A percentile compares a stretch with the other conserved stretches of the same genome.
Evolutionary conservation across 805 yeast genomes (phyloP).

Genomic region (Kuraishia ogatae): DNA sequence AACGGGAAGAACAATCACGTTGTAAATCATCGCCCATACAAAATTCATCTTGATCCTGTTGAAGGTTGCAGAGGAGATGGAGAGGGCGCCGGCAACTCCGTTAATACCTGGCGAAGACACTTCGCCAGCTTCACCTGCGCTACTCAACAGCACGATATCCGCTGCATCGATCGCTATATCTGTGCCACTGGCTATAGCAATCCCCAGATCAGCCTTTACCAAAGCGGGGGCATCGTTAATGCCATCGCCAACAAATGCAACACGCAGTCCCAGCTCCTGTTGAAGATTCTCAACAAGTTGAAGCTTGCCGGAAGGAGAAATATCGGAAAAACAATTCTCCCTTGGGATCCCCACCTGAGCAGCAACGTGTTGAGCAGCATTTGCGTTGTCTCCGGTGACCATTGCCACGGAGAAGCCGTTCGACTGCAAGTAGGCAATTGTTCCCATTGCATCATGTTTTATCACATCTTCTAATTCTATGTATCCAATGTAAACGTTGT

Average conservation of each 20-base stretch:
- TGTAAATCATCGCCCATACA: conserved; percentile 81
- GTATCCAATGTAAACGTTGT: conserved; percentile 52
- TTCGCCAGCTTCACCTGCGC: background rate
- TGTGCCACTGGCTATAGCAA: conserved; percentile 88
- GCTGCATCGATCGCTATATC: conserved; percentile 98
- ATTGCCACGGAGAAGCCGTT: conserved; percentile 62
- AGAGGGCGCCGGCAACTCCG: conserved; percentile 54
- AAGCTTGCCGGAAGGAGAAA: conserved; percentile 72
- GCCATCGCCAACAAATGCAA: conserved; percentile 96
- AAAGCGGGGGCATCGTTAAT: conserved; percentile 97
- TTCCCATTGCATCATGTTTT: conserved; percentile 54
- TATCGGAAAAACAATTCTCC: conserved; percentile 62
- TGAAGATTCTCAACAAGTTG: conserved; percentile 54
- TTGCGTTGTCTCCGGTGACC: conserved; percentile 80
- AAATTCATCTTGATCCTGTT: conserved; percentile 71
- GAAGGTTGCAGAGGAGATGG: conserved; percentile 65
- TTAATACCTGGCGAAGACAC: conserved; percentile 8
- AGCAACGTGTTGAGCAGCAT: conserved; percentile 60
- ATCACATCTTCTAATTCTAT: conserved; percentile 61
- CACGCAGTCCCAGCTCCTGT: conserved; percentile 26
- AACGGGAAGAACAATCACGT: conserved; percentile 78
- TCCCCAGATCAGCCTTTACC: conserved; percentile 80
- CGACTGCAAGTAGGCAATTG: conserved; percentile 43
- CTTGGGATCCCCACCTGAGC: conserved; percentile 54
- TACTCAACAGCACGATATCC: conserved; percentile 67